A percentile compares a stretch with the other conserved stretches of the same genome.
phyloP scores from a whole-genome alignment of 1,284 basidiomycete species.

The Heterobasidion irregulare region DNA sequence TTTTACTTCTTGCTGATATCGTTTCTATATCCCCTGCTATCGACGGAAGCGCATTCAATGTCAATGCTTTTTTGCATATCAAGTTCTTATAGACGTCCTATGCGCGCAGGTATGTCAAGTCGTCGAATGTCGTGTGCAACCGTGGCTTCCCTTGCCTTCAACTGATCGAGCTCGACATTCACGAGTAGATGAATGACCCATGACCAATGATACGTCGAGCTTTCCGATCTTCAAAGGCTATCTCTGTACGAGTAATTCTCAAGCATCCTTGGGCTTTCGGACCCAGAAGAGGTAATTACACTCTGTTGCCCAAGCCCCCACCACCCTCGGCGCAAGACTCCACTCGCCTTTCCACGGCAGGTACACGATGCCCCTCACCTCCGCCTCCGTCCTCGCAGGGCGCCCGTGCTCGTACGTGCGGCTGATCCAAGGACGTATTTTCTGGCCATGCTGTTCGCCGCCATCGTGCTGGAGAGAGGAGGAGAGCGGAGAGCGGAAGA shows the following conservation, averaged over 20 bases:
- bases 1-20: no score
- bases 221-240: no score
- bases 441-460: not conserved
- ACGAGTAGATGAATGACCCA: no score
- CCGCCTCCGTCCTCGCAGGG: constrained; percentile 60
- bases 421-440: constrained; percentile 33
- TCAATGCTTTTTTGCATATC: no score
- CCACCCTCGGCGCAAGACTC: constrained; percentile 54
- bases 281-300: constrained; percentile 84
- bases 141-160: no score
- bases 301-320: constrained; percentile 51
- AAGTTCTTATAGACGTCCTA: no score
- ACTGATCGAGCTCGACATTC: no score
- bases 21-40: no score
- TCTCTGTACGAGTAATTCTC: not conserved
- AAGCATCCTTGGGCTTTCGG: constrained; percentile 38
- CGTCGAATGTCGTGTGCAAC: no score
- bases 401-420: constrained; percentile 31
- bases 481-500: constrained; percentile 44
- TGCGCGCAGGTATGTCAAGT: no score
- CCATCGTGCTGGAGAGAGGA: not conserved
- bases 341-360: constrained; percentile 71
- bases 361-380: constrained; percentile 79
- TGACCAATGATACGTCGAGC: no score
- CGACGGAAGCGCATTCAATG: no score